Percentiles rank a stretch among this genome's conserved stretches.
These are phyloP conservation scores for Ceratobasidium sp. DNA, from an alignment of 1,284 basidiomycete species.

Conservation along the genomic window DNA sequence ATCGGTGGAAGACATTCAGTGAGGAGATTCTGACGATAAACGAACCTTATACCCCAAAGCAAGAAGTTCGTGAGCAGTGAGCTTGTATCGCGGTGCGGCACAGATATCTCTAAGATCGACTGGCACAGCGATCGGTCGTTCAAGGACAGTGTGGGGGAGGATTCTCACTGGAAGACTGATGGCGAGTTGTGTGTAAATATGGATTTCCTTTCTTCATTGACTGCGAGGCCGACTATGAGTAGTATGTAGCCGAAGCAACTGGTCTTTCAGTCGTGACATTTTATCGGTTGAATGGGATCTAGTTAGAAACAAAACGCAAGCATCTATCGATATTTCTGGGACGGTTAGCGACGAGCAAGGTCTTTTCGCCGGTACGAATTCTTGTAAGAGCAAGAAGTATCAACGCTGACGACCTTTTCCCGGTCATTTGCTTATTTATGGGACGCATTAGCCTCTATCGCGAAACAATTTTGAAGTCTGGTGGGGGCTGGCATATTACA, in stretches of 20 bases:
- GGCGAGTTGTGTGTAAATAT: slow-evolving; percentile 7
- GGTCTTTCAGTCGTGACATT: neutral
- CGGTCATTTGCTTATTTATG: slow-evolving; percentile 15
- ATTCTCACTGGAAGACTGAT: slow-evolving; percentile 19
- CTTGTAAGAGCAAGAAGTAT: neutral
- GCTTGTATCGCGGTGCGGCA: neutral
- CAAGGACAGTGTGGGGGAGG: neutral
- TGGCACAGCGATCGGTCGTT: slow-evolving; percentile 12
- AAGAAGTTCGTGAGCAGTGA: slow-evolving; percentile 14
- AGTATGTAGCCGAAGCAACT: slow-evolving; percentile 6
- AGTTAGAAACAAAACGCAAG: slow-evolving; percentile 1
- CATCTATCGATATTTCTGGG: slow-evolving; percentile 22
- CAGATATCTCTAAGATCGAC: no score
- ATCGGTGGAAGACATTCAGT: neutral
- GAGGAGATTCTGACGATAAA: slow-evolving; percentile 10
- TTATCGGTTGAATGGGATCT: slow-evolving; percentile 17
- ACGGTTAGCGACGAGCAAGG: neutral
- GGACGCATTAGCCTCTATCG: slow-evolving; percentile 4
- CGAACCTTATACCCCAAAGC: neutral
- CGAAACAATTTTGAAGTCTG: slow-evolving; percentile 11
- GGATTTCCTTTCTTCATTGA: neutral
- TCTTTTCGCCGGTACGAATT: slow-evolving; percentile 12
- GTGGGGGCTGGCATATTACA: slow-evolving; percentile 7
- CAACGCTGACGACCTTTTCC: no score
- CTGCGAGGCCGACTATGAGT: neutral